phyloP scores from a whole-genome alignment of 352 stramenopile species.

The Phytopythium boreale region DNA sequence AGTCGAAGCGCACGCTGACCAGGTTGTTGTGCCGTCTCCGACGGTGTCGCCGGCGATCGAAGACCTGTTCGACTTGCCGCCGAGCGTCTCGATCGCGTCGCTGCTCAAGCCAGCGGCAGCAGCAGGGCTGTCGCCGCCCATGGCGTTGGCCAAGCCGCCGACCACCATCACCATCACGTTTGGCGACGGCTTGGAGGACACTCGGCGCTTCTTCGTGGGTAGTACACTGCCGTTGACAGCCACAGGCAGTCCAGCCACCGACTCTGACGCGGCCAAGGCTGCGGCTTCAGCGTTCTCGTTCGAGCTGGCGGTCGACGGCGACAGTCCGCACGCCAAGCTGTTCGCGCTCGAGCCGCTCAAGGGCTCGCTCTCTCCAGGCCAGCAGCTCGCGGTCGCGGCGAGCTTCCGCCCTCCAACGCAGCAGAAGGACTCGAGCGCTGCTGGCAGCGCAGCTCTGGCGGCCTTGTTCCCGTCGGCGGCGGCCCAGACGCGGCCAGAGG shows the following conservation, averaged over 20 bases:
- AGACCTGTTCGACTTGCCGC: constrained; percentile 68
- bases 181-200: constrained; percentile 3
- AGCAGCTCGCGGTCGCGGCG: constrained; percentile 55
- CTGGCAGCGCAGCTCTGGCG: neutral
- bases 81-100: constrained; percentile 31
- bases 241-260: neutral
- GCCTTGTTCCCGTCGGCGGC: neutral
- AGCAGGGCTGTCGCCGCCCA: constrained; percentile 15
- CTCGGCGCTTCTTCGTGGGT: constrained; percentile 36
- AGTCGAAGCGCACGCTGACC: constrained; percentile 5
- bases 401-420: constrained; percentile 35
- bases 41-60: constrained; percentile 22
- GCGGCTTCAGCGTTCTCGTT: constrained; percentile 31
- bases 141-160: constrained; percentile 43
- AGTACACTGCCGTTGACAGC: constrained; percentile 25
- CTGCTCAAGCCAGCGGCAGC: constrained; percentile 13
- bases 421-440: neutral
- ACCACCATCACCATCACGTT: constrained; percentile 48
- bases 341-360: constrained; percentile 74
- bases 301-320: constrained; percentile 55
- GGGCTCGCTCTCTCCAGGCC: constrained; percentile 41
- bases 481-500: constrained; percentile 15
- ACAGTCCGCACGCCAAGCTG: constrained; percentile 48
- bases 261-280: constrained; percentile 8
- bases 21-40: constrained; percentile 12